phyloP scores from a whole-genome alignment of 306 rosid species.

The Rosa multiflora region DNA sequence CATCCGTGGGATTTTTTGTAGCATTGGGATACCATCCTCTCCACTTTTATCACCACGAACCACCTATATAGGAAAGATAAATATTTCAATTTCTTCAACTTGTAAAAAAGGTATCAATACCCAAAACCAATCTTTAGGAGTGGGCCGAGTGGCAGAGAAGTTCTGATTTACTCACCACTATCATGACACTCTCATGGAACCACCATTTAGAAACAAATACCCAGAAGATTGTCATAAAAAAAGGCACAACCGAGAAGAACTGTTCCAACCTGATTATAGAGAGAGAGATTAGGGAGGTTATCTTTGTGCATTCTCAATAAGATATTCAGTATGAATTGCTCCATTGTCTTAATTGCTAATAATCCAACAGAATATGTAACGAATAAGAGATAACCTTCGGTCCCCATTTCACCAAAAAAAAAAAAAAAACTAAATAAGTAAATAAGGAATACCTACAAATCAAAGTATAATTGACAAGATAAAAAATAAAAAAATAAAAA shows the following conservation, averaged over 20 bases:
- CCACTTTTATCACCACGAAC: slow-evolving; percentile 98
- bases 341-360: not conserved
- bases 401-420: too few species aligned
- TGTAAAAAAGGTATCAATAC: not conserved
- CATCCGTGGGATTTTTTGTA: slow-evolving; percentile 92
- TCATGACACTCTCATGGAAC: slow-evolving; percentile 99
- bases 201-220: slow-evolving; percentile 93
- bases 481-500: too few species aligned
- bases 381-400: too few species aligned
- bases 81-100: not conserved
- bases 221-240: slow-evolving; percentile 95
- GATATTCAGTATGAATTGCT: slow-evolving; percentile 9
- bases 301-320: slow-evolving; percentile 6
- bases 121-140: slow-evolving; percentile 3
- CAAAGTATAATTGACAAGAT: too few species aligned
- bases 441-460: too few species aligned
- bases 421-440: too few species aligned
- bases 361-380: too few species aligned
- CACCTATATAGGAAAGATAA: slow-evolving; percentile 51
- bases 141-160: not conserved
- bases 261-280: slow-evolving; percentile 79
- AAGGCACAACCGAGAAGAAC: slow-evolving; percentile 97
- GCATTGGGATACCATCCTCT: slow-evolving; percentile 99
- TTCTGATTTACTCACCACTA: slow-evolving; percentile 73
- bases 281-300: not conserved